A percentile compares a stretch with the other conserved stretches of the same genome.
These are phyloP conservation scores for Aureobasidium mangrovei DNA, from an alignment of 2,329 filamentous ascomycete genomes.

Conservation along the genomic window DNA sequence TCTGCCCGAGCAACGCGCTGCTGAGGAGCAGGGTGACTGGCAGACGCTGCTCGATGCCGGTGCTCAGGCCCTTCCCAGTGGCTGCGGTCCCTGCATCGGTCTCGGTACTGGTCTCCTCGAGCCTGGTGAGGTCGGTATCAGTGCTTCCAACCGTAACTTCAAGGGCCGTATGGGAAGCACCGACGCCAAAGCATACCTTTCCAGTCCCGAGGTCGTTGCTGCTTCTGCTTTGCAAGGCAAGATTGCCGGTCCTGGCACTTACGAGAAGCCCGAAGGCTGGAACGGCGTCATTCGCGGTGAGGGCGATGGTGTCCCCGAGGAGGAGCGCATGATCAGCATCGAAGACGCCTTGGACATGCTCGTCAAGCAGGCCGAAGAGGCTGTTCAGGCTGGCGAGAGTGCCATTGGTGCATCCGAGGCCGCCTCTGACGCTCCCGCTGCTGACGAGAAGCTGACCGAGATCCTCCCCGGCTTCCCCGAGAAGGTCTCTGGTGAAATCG, in stretches of 20 bases:
- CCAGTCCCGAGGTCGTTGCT: slow-evolving; percentile 83
- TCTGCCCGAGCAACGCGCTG: slow-evolving; percentile 60
- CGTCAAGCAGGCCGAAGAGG: slow-evolving; percentile 56
- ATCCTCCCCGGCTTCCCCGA: slow-evolving; percentile 82
- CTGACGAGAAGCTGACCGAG: slow-evolving; percentile 46
- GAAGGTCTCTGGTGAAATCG: slow-evolving; percentile 72
- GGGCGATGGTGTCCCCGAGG: slow-evolving; percentile 56
- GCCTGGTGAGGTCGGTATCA: slow-evolving; percentile 77
- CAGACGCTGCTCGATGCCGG: slow-evolving; percentile 71
- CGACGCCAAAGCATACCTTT: slow-evolving; percentile 75
- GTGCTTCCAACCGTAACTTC: slow-evolving; percentile 79
- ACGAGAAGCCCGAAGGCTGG: slow-evolving; percentile 60
- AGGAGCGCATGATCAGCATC: slow-evolving; percentile 56
- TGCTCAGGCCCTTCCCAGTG: slow-evolving; percentile 60
- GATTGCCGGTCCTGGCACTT: slow-evolving; percentile 70
- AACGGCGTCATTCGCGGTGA: slow-evolving; percentile 62
- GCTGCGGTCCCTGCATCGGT: slow-evolving; percentile 81
- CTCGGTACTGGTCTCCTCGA: slow-evolving; percentile 72
- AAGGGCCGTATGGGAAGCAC: slow-evolving; percentile 81
- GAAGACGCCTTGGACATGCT: slow-evolving; percentile 65
- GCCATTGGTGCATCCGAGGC: slow-evolving; percentile 27
- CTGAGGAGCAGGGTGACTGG: slow-evolving; percentile 80
- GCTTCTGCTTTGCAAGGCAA: slow-evolving; percentile 70
- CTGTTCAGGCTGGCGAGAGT: slow-evolving; percentile 49
- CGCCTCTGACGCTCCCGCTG: slow-evolving; percentile 24